These are phyloP conservation scores for Sclerotinia minor DNA, from an alignment of 2,329 filamentous ascomycete genomes.

Conservation along the genomic window DNA sequence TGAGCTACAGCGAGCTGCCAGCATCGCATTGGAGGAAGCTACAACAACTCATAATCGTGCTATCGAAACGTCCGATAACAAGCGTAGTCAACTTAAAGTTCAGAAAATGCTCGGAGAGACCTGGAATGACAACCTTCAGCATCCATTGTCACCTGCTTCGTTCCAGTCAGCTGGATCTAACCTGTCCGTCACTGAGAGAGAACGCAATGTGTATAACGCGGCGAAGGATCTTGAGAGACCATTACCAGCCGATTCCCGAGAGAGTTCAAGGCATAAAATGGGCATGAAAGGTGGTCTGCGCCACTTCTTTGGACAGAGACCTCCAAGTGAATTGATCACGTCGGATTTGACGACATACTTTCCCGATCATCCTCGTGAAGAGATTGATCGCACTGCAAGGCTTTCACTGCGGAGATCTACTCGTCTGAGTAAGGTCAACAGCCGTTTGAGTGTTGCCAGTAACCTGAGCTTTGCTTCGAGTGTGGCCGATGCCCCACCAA, in stretches of 20 bases:
- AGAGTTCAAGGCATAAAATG: conserved; percentile 37
- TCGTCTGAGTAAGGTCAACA: conserved; percentile 88
- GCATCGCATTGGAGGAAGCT: conserved; percentile 85
- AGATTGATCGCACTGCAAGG: conserved; percentile 93
- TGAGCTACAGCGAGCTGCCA: conserved; percentile 83
- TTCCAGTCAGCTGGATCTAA: conserved; percentile 48
- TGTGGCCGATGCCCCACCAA: conserved; percentile 87
- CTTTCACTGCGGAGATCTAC: conserved; percentile 89
- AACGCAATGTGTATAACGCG: conserved; percentile 63
- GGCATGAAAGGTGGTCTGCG: conserved; percentile 62
- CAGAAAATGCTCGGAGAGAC: conserved; percentile 86
- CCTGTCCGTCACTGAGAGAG: conserved; percentile 56
- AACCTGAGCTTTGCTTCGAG: conserved; percentile 92
- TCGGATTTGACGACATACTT: conserved; percentile 97
- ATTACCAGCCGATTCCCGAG: conserved; percentile 45
- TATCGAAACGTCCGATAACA: conserved; percentile 62
- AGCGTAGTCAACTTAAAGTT: conserved; percentile 81
- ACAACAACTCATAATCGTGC: conserved; percentile 69
- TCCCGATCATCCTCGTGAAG: conserved; percentile 88
- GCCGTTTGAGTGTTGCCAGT: conserved; percentile 89
- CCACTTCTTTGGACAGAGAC: conserved; percentile 87
- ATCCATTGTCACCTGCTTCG: conserved; percentile 81
- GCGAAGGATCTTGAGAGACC: conserved; percentile 60
- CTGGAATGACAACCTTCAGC: conserved; percentile 76
- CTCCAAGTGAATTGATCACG: conserved; percentile 95